phyloP scores from a whole-genome alignment of 768 basidiomycete genomes.

The Trametes cubensis region DNA sequence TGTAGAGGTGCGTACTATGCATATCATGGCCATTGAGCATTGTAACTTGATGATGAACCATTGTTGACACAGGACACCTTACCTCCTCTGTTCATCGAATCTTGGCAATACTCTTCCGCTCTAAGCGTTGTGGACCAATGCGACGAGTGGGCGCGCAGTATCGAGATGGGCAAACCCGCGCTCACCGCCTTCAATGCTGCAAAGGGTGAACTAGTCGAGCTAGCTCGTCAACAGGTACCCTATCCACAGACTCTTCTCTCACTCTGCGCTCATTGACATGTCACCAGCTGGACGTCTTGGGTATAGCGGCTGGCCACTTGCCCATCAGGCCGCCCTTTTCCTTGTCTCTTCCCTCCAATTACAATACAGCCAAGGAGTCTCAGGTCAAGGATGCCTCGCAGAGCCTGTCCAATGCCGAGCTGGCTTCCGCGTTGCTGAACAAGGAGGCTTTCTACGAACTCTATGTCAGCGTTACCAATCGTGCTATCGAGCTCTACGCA shows the following conservation, averaged over 20 bases:
- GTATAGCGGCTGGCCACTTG: constrained; percentile 71
- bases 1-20: constrained; percentile 57
- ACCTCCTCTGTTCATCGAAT: constrained; percentile 78
- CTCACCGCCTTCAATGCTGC: constrained; percentile 65
- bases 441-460: constrained; percentile 72
- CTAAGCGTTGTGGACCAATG: constrained; percentile 81
- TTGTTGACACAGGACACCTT: constrained; percentile 44
- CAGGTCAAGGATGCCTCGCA: constrained; percentile 31
- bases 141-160: constrained; percentile 64
- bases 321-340: constrained; percentile 76
- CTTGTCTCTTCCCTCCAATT: constrained; percentile 40
- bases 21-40: background rate
- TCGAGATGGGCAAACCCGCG: constrained; percentile 49
- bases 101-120: constrained; percentile 92
- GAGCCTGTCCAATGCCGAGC: constrained; percentile 60
- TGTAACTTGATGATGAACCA: background rate
- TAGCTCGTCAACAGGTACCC: constrained; percentile 83
- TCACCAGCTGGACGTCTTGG: constrained; percentile 80
- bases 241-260: background rate
- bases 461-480: constrained; percentile 75
- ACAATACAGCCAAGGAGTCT: constrained; percentile 18
- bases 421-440: constrained; percentile 59
- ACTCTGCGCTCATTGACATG: background rate
- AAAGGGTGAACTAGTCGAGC: constrained; percentile 86
- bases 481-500: constrained; percentile 82